These are phyloP conservation scores for Russula olivacea DNA, from an alignment of 768 basidiomycete genomes.

Conservation along the genomic window DNA sequence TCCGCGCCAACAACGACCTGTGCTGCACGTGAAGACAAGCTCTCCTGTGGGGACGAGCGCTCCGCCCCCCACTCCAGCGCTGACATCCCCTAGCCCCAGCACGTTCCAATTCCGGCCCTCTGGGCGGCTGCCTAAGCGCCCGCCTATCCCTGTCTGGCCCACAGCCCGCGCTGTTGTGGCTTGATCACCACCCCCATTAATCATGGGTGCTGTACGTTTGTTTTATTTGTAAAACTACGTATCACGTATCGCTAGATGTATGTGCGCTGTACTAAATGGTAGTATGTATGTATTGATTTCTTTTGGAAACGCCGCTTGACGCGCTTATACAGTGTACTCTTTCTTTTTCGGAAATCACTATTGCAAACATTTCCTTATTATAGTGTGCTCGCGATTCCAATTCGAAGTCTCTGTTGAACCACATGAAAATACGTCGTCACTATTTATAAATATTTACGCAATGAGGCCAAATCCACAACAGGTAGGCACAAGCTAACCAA, in stretches of 20 bases:
- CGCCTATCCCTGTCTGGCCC: slow-evolving; percentile 12
- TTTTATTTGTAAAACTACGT: not conserved
- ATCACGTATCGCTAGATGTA: not conserved
- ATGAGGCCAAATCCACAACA: not conserved
- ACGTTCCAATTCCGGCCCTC: slow-evolving; percentile 10
- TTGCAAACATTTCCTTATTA: not conserved
- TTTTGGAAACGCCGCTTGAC: not conserved
- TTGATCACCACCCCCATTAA: slow-evolving; percentile 1
- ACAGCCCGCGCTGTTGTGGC: slow-evolving; percentile 18
- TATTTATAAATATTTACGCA: not conserved
- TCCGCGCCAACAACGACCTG: slow-evolving; percentile 12
- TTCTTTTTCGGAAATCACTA: not conserved
- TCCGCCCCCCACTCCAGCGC: slow-evolving; percentile 14
- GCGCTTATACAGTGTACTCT: not conserved
- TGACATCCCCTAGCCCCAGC: slow-evolving; percentile 11
- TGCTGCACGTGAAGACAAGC: slow-evolving; percentile 17
- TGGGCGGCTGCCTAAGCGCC: slow-evolving; percentile 17
- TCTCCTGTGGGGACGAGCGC: slow-evolving; percentile 19
- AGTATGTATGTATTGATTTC: not conserved
- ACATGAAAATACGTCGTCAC: not conserved
- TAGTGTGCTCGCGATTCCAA: not conserved
- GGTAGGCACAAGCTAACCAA: slow-evolving; percentile 10
- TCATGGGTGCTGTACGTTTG: not conserved
- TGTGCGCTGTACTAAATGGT: not conserved
- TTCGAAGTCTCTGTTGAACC: not conserved